These are phyloP conservation scores for Capronia americana DNA, from an alignment of 2,329 filamentous ascomycete species.

Conservation along the genomic window DNA sequence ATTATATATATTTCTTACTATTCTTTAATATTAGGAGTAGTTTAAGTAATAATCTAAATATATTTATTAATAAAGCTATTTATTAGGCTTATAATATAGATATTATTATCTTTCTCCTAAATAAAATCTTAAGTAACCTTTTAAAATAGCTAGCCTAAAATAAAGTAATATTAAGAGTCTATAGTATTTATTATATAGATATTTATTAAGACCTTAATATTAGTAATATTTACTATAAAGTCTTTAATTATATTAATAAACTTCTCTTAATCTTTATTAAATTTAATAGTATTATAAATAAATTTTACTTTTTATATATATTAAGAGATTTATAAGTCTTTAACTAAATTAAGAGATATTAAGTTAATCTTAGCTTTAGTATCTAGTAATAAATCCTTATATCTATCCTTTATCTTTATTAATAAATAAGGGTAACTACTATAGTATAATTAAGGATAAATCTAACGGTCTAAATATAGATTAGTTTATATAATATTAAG, in stretches of 20 bases:
- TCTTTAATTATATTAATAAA: slow-evolving; percentile 10
- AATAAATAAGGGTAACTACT: background rate
- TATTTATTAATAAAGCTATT: background rate
- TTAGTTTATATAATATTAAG: background rate
- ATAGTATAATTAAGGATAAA: background rate
- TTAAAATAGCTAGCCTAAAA: slow-evolving; percentile 3
- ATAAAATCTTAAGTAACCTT: background rate
- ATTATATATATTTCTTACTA: background rate
- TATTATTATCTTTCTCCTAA: background rate
- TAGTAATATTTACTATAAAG: background rate
- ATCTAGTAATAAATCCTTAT: background rate
- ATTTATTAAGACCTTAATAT: slow-evolving; percentile 3
- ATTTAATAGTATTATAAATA: slow-evolving; percentile 2
- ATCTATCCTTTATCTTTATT: background rate
- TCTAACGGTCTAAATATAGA: background rate
- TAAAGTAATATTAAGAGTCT: background rate
- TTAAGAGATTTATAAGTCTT: background rate
- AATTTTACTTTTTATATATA: background rate
- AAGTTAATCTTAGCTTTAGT: background rate
- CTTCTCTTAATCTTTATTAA: slow-evolving; percentile 2
- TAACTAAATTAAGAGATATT: background rate
- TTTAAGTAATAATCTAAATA: background rate
- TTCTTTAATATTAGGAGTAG: background rate
- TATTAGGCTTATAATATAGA: background rate
- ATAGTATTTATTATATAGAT: slow-evolving; percentile 1